phyloP scores from a whole-genome alignment of 2,329 filamentous ascomycete species.

The Pyricularia grisea region DNA sequence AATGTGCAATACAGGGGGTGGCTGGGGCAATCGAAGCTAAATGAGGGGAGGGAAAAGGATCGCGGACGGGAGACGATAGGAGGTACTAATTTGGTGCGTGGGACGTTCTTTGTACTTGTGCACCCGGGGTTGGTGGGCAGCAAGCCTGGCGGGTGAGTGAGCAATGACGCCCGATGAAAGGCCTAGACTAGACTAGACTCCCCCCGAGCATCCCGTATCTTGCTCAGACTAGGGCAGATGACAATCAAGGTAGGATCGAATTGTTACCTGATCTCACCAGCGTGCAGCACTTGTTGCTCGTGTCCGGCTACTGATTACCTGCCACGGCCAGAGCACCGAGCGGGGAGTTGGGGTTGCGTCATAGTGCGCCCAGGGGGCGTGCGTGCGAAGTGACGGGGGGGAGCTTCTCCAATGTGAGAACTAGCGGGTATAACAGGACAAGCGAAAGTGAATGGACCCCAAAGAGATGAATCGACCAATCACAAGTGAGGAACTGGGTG shows the following conservation, averaged over 20 bases:
- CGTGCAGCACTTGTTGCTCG: not conserved
- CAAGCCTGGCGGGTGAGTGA: not conserved
- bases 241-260: not conserved
- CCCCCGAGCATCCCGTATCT: not conserved
- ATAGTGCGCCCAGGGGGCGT: not conserved
- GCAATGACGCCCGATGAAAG: not conserved
- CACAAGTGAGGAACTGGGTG: not conserved
- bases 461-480: not conserved
- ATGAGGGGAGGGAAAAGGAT: not conserved
- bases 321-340: not conserved
- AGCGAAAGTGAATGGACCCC: not conserved
- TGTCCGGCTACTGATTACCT: not conserved
- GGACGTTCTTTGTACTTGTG: not conserved
- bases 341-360: not conserved
- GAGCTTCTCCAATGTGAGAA: not conserved
- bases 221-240: not conserved
- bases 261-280: not conserved
- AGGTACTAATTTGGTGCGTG: not conserved
- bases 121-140: not conserved
- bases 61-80: not conserved
- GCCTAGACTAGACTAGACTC: not conserved
- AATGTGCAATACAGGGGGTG: not conserved
- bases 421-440: not conserved
- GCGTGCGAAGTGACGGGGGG: not conserved
- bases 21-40: not conserved